Base-by-base conservation (phyloP, 2,329 filamentous ascomycete species). In the Juglanconis juglandina region DNA sequence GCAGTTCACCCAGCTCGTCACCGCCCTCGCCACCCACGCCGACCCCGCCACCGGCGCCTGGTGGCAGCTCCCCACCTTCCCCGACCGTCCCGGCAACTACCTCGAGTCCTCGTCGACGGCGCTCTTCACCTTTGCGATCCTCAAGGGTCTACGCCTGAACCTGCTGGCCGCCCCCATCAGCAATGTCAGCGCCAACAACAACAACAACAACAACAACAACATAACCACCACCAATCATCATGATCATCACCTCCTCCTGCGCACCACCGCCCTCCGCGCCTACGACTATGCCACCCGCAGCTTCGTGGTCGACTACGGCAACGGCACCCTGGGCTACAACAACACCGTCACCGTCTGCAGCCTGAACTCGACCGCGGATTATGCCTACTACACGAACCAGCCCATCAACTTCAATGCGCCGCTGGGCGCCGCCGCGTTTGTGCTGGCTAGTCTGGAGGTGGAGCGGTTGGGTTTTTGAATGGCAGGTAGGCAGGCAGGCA, bases 81-180 rank as follows among this genome's bases (percentile, higher is more conserved):
- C 78, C 0, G 77, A 76, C 1, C 66, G 69, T 44, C 64, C 76
- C 50, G 82, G 82, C 2, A 87, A 88, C 69, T 87, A 83, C 68
- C 80, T 87, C 52, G 82, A 87, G 72, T 82, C 80, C 39, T 84
- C 82, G 37, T 84, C 78, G 7, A 81, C 80, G 2, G 83, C 82
- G 3, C 83, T 87, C 79, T 86, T 85, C 65, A 74, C 77, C 0
- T 84, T 81, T 58, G 77, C 80, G 0, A 70, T 84, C 62, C 68
- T 85, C 11, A 79, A 76, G 64, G 83, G 63, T 32, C 48, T 65
- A 1, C 56, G 67, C 10, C 24, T 61, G 4, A 47, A 52, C 6
- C 53, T 62, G 17, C 35, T 60, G 3, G 32, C 46, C 11, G 32
- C 46, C 11, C 33, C 4, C 41, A 30, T 30, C 33, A 7, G 35